A percentile compares a stretch with the other conserved stretches of the same genome.
phyloP scores from a whole-genome alignment of 2,329 filamentous ascomycete species.

The Phaeosphaeria sp. region DNA sequence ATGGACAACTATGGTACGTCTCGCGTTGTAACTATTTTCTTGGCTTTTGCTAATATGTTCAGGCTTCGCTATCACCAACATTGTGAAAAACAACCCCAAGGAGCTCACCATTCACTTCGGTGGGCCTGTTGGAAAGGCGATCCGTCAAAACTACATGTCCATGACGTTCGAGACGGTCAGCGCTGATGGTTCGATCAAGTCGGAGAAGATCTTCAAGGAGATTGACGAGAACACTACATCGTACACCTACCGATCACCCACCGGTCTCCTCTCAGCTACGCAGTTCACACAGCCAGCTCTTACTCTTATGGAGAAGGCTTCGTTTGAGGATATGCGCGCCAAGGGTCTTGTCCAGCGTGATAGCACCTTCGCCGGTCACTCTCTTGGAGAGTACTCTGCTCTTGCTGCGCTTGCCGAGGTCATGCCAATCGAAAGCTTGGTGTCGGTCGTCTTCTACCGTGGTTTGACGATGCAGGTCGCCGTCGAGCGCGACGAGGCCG shows the following conservation, averaged over 20 bases:
- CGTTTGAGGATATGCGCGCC: conserved; percentile 97
- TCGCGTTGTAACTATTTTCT: conserved; percentile 7
- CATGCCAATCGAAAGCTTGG: conserved; percentile 98
- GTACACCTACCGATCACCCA: conserved; percentile 96
- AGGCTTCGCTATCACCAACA: conserved; percentile 97
- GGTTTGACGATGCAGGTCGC: conserved; percentile 99
- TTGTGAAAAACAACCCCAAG: conserved; percentile 99
- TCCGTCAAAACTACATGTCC: conserved; percentile 98
- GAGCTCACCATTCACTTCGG: conserved; percentile 98
- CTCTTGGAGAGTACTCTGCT: conserved; percentile 96
- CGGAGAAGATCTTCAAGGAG: conserved; percentile 99
- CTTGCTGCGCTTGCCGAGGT: conserved; percentile 95
- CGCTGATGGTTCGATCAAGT: conserved; percentile 90
- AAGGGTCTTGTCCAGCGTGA: conserved; percentile 96
- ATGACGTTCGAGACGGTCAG: conserved; percentile 99
- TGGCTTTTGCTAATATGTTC: conserved; percentile 22
- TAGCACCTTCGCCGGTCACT: conserved; percentile 97
- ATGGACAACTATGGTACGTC: conserved; percentile 93
- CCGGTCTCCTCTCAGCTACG: conserved; percentile 91
- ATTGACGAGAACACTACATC: conserved; percentile 91
- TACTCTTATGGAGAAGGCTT: conserved; percentile 99
- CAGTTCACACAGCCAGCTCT: conserved; percentile 98
- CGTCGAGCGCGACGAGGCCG: conserved; percentile 90
- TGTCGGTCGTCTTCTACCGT: conserved; percentile 99
- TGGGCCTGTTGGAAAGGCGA: conserved; percentile 93